Evolutionary conservation across 1,284 basidiomycete species (phyloP), one percentile per base, ranked within the genome.

Genomic region (Malassezia nana): DNA sequence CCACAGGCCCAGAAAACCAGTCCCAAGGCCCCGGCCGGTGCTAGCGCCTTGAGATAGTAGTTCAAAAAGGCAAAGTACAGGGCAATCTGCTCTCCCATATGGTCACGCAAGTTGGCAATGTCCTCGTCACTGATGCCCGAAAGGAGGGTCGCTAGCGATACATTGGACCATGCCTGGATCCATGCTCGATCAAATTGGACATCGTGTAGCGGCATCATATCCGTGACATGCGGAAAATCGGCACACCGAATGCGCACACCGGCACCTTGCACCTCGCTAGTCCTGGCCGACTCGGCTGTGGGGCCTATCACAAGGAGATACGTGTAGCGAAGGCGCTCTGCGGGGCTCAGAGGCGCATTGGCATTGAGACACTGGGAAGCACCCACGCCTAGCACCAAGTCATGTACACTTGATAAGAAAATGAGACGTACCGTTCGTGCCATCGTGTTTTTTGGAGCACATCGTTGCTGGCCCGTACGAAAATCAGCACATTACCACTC

Each of bases 31-130:
- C 70, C 67, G 8, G 64, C 50, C 0, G 68, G 66, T 1, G 59
- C 58, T 2, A 72, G 56, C 10, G 68, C 58, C 41, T 59, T 59
- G 29, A 68, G 71, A 58, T 74, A 74, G 46, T 35, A 65, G 56
- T 65, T 64, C 45, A 74, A 60, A 45, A 71, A 74, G 28, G 61
- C 69, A 60, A 72, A 74, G 59, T 74, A 74, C 15, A 74, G 52
- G 20, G 69, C 72, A 10, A 72, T 52, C n/a, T 71, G 57, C 40
- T 69, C 72, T n/a, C 72, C 72, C 40, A 71, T 68, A 40, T 74
- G 66, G 41, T 60, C 59, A 13, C 70, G 60, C 29, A 74, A 57
- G 24, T 59, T 59, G 38, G 72, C 72, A 26, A 74, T 61, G 26
- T 73, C 67, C 25, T 55, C 43, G 15, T 64, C 31, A 0, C 53